Evolutionary conservation across 2,329 filamentous ascomycete genomes (phyloP).

Genomic region (Calonectria pseudoreteaudii): DNA sequence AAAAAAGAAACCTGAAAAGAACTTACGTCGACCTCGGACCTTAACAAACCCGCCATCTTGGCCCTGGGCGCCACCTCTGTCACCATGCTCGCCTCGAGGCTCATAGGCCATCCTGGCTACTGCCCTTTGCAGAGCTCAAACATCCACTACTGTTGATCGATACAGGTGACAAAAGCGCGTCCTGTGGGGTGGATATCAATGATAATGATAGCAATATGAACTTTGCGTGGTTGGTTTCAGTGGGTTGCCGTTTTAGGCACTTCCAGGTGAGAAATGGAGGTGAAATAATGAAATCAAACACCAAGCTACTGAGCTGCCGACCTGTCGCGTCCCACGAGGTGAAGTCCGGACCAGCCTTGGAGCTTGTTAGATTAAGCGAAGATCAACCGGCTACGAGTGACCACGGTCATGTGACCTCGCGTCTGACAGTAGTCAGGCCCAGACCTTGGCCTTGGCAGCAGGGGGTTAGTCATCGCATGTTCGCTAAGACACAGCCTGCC

Average conservation of each 20-base stretch:
- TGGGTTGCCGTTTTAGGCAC: conserved; percentile 6
- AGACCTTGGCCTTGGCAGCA: neutral
- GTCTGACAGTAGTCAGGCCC: neutral
- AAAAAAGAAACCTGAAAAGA: conserved; percentile 7
- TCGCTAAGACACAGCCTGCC: neutral
- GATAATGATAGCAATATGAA: neutral
- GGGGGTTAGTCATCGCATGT: conserved; percentile 17
- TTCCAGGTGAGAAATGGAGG: conserved; percentile 9
- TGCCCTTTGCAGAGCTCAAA: conserved; percentile 32
- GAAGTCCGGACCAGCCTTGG: conserved; percentile 8
- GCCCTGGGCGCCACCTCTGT: conserved; percentile 51
- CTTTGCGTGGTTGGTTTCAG: neutral
- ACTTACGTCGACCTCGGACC: conserved; percentile 65
- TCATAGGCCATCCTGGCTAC: conserved; percentile 63
- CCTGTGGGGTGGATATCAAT: conserved; percentile 23
- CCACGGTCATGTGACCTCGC: conserved; percentile 8
- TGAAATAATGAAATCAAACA: conserved; percentile 18
- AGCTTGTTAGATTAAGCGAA: conserved; percentile 23
- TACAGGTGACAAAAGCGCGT: conserved; percentile 33
- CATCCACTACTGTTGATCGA: conserved; percentile 38
- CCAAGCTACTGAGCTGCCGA: conserved; percentile 16
- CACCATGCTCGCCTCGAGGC: conserved; percentile 62
- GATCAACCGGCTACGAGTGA: conserved; percentile 2
- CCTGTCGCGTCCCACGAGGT: conserved; percentile 19
- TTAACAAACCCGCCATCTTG: conserved; percentile 61